A percentile compares a stretch with the other conserved stretches of the same genome.
Evolutionary conservation across 2,329 filamentous ascomycete genomes (phyloP).

Genomic region (Diaporthe caulivora): DNA sequence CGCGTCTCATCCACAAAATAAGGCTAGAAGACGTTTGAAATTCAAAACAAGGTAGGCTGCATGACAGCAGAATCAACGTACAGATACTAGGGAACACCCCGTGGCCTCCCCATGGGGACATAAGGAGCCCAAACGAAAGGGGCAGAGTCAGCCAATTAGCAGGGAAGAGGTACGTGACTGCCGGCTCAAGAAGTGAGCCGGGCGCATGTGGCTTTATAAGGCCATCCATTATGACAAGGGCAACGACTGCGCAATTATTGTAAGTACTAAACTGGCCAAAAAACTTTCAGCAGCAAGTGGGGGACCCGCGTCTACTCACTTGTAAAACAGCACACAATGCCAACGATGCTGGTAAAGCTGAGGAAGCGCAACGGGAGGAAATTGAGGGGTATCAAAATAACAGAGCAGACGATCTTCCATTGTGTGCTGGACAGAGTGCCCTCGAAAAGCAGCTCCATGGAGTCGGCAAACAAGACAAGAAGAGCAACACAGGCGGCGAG

Average conservation of each 20-base stretch:
- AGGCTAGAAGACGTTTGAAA: background rate
- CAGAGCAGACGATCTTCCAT: slow-evolving; percentile 89
- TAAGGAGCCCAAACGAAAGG: slow-evolving; percentile 88
- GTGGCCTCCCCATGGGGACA: slow-evolving; percentile 78
- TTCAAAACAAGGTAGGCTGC: background rate
- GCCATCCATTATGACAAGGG: slow-evolving; percentile 87
- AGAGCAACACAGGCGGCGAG: slow-evolving; percentile 90
- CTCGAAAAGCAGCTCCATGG: slow-evolving; percentile 82
- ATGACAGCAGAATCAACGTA: slow-evolving; percentile 41
- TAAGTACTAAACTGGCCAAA: slow-evolving; percentile 27
- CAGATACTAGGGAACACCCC: slow-evolving; percentile 81
- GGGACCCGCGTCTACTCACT: slow-evolving; percentile 69
- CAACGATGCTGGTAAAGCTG: slow-evolving; percentile 91
- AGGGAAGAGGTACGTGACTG: slow-evolving; percentile 84
- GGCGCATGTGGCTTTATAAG: slow-evolving; percentile 82
- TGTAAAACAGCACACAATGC: slow-evolving; percentile 89
- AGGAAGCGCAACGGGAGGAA: slow-evolving; percentile 86
- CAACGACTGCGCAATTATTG: slow-evolving; percentile 71
- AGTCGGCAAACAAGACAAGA: slow-evolving; percentile 94
- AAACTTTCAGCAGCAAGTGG: background rate
- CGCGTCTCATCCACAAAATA: background rate
- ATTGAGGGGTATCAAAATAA: slow-evolving; percentile 83
- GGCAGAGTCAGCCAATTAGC: slow-evolving; percentile 89
- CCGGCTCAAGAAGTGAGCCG: slow-evolving; percentile 86
- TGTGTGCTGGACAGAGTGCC: slow-evolving; percentile 71